These are phyloP conservation scores for Xylaria grammica DNA, from an alignment of 495 filamentous ascomycete genomes.

Conservation along the genomic window DNA sequence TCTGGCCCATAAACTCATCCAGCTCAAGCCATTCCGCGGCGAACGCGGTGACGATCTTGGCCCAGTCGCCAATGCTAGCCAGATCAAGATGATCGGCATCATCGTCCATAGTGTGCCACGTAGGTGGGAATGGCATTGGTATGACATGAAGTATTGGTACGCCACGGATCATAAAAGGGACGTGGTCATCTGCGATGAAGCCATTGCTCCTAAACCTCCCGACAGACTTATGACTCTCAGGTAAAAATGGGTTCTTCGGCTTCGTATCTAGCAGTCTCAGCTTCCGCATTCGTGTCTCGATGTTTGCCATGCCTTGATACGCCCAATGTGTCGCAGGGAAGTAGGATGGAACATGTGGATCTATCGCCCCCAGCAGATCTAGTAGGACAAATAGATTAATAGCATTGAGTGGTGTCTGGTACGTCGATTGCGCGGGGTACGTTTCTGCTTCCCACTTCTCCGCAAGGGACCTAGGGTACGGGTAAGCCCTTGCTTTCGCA, in stretches of 20 bases:
- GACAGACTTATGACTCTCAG: conserved; percentile 58
- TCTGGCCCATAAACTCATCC: conserved; percentile 24
- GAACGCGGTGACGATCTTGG: conserved; percentile 77
- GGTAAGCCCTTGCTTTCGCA: not conserved
- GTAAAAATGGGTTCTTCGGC: conserved; percentile 45
- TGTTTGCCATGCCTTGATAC: conserved; percentile 69
- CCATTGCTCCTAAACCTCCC: conserved; percentile 45
- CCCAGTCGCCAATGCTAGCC: conserved; percentile 82
- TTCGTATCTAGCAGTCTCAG: conserved; percentile 44
- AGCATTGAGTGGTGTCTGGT: conserved; percentile 69
- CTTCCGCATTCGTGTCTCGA: conserved; percentile 73
- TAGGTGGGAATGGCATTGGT: conserved; percentile 73
- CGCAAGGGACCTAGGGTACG: conserved; percentile 60
- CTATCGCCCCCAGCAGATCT: conserved; percentile 75
- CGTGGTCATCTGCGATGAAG: conserved; percentile 75
- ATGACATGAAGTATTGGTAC: conserved; percentile 86
- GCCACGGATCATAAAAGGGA: conserved; percentile 81
- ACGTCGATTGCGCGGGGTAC: conserved; percentile 73
- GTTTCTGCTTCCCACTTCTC: conserved; percentile 71
- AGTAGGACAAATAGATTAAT: conserved; percentile 87
- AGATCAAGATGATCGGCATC: conserved; percentile 83
- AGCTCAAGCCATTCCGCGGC: conserved; percentile 81
- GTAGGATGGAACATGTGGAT: conserved; percentile 75
- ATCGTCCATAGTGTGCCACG: conserved; percentile 83
- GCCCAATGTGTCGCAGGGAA: conserved; percentile 90